These are phyloP conservation scores for Priceomyces fermenticarens DNA, from an alignment of 805 yeast genomes.

Conservation along the genomic window DNA sequence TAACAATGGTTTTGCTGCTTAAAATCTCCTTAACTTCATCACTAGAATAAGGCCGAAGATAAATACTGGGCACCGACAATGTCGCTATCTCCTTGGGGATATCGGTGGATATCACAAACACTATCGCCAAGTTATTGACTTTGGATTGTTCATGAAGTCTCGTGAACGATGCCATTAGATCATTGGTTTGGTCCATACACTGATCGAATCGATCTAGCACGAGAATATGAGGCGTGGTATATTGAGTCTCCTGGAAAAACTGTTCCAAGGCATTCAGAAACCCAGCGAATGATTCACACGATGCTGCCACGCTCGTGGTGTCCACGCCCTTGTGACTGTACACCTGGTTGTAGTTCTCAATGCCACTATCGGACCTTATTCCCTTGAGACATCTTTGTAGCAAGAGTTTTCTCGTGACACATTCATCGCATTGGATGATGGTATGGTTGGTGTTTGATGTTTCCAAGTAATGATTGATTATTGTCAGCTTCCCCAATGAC, in stretches of 20 bases:
- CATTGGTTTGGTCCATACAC: conserved; percentile 41
- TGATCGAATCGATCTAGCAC: conserved; percentile 49
- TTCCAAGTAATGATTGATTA: conserved; percentile 29
- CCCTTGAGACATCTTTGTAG: conserved; percentile 40
- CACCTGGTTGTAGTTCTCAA: conserved; percentile 16
- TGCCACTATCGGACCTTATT: conserved; percentile 35
- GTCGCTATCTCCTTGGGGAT: conserved; percentile 38
- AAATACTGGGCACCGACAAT: conserved; percentile 36
- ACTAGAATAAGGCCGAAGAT: conserved; percentile 35
- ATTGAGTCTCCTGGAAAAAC: conserved; percentile 27
- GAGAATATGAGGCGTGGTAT: conserved; percentile 36
- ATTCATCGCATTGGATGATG: conserved; percentile 43
- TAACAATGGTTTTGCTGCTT: too few species aligned
- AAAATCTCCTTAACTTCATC: conserved; percentile 37
- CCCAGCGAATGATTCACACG: conserved; percentile 40
- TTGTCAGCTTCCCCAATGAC: conserved; percentile 47
- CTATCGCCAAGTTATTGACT: conserved; percentile 29
- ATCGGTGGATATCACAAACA: conserved; percentile 40
- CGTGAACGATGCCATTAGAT: conserved; percentile 37
- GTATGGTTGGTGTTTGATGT: conserved; percentile 23
- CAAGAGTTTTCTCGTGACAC: conserved; percentile 38
- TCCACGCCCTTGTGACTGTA: conserved; percentile 24
- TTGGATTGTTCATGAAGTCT: conserved; percentile 42
- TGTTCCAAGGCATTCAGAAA: conserved; percentile 42
- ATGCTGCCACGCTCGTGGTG: conserved; percentile 21